Conservation (phyloP, 164 flowering plant genomes). For the Stephania japonica region DNA sequence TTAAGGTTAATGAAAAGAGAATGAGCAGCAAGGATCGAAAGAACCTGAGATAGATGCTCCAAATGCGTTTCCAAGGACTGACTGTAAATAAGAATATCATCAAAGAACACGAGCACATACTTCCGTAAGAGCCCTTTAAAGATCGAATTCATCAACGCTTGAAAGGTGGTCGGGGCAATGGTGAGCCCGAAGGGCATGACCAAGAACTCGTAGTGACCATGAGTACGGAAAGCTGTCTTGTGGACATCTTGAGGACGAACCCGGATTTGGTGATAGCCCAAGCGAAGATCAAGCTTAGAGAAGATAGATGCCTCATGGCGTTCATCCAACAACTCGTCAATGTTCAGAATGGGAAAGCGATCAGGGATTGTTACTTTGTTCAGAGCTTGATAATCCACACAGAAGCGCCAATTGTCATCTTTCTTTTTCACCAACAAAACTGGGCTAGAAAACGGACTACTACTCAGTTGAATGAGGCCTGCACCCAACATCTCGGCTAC, state of each 20-base stretch:
- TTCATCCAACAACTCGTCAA: background rate
- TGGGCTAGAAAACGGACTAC: background rate
- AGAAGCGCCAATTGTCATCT: background rate
- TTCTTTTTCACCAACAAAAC: background rate
- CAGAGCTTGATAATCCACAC: background rate
- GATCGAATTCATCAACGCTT: background rate
- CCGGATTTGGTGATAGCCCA: background rate
- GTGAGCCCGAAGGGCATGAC: background rate
- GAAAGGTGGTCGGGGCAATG: background rate
- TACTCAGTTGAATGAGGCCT: background rate
- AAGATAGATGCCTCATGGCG: background rate
- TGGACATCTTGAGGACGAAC: background rate
- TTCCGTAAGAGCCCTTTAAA: background rate
- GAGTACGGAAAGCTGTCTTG: background rate
- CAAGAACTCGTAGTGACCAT: too few species aligned
- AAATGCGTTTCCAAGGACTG: background rate
- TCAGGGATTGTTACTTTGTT: background rate
- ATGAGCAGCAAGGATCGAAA: too few species aligned
- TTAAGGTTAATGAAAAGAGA: too few species aligned
- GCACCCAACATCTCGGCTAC: background rate
- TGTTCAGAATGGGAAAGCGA: background rate
- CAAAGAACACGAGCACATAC: background rate
- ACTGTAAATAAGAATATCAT: background rate
- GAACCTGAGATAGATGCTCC: background rate
- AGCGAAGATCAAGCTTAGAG: background rate